A percentile compares a stretch with the other conserved stretches of the same genome.
These are phyloP conservation scores for Lepiota venenata DNA, from an alignment of 768 basidiomycete species.

Conservation along the genomic window DNA sequence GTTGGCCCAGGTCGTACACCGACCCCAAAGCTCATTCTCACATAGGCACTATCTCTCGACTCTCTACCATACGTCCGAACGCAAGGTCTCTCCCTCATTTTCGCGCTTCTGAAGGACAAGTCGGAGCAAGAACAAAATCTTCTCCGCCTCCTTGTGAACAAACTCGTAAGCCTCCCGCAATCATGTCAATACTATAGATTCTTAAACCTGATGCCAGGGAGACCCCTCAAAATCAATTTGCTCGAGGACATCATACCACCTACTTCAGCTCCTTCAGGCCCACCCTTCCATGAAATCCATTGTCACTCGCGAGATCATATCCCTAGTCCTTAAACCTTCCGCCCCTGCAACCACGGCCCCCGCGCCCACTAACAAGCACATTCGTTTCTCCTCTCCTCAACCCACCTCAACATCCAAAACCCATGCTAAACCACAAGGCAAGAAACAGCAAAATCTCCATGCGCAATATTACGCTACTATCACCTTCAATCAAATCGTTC, in stretches of 20 bases:
- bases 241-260: constrained; percentile 85
- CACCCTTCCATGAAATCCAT: constrained; percentile 94
- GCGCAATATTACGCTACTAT: constrained; percentile 90
- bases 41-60: constrained; percentile 76
- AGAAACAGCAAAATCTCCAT: constrained; percentile 58
- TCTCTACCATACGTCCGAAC: constrained; percentile 85
- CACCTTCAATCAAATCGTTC: constrained; percentile 91
- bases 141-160: constrained; percentile 88
- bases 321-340: constrained; percentile 70
- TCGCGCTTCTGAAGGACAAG: constrained; percentile 79
- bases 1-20: constrained; percentile 12
- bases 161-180: constrained; percentile 55
- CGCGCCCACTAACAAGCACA: constrained; percentile 39
- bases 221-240: constrained; percentile 87
- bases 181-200: not conserved
- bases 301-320: constrained; percentile 81
- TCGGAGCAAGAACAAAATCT: constrained; percentile 99
- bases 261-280: constrained; percentile 84
- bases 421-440: constrained; percentile 29
- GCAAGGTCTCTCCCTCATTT: constrained; percentile 75
- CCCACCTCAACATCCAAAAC: constrained; percentile 27
- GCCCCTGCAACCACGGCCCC: constrained; percentile 32
- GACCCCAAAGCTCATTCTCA: constrained; percentile 3
- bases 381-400: constrained; percentile 47
- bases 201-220: constrained; percentile 45